Base-by-base conservation (phyloP, 164 flowering plant genomes). In the Aristolochia contorta region DNA sequence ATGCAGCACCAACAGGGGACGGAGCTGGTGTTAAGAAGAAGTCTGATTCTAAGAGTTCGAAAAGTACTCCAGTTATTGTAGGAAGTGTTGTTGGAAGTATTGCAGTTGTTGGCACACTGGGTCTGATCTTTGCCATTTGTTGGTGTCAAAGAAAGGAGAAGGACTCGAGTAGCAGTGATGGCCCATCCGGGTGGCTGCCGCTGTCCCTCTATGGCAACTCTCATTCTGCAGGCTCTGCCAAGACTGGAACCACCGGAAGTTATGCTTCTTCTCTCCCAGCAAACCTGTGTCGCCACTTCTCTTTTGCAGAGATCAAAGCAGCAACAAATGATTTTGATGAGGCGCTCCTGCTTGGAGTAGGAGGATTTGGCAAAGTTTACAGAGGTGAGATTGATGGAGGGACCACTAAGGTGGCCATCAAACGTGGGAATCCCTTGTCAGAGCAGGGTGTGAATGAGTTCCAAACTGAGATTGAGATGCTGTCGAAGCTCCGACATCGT, bases 161-260 rank as follows among this genome's bases (percentile, higher is more conserved):
- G 58, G 73, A 66, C 25, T 66, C 78, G 16, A 53, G 64, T 22
- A 16, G 66, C 27, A 69, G 69, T n/a, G 71, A 71, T 54, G 71
- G 74, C 72, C 72, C 67, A 43, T 80, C 91, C 14, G 85, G 82
- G 0, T 88, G 96, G 96, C 90, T 84, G 45, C 79, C 74, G 0
- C 60, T 70, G 20, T 62, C 72, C 1, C 61, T 62, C 20, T 71
- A 68, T 62, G 70, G 68, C 2, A 75, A 68, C 52, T 71, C 75
- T 45, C 78, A 66, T 47, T 47, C 71, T 47, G 56, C 69, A 23
- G 68, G 58, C 7, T 71, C 75, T 24, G 70, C 66, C n/a, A 89
- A 8, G 78, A 70, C 74, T 16, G 70, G 62, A 24, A 64, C 76
- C 41, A 72, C 74, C 0, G 69, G 74, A 59, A 76, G 76, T 68